These are phyloP conservation scores for Aspergillus novoparasiticus DNA, from an alignment of 2,329 filamentous ascomycete species.

Conservation along the genomic window DNA sequence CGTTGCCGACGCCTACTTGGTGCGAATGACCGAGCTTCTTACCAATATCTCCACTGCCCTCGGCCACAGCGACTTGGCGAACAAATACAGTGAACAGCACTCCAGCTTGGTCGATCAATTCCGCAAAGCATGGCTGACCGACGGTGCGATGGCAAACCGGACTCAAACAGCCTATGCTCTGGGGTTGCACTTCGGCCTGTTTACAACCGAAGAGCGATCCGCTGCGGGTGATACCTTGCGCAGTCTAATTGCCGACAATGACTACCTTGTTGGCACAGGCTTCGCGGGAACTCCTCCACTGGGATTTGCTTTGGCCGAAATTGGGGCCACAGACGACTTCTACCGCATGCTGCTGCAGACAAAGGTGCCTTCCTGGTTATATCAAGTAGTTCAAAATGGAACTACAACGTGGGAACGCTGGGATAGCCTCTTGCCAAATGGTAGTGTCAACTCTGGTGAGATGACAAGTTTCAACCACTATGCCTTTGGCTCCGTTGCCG, in stretches of 20 bases:
- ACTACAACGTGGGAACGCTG: slow-evolving; percentile 48
- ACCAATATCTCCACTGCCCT: slow-evolving; percentile 25
- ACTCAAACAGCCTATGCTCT: slow-evolving; percentile 35
- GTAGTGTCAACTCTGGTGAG: slow-evolving; percentile 38
- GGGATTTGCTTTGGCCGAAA: slow-evolving; percentile 26
- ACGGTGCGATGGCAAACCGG: slow-evolving; percentile 29
- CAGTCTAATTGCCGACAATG: slow-evolving; percentile 12
- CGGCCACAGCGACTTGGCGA: slow-evolving; percentile 20
- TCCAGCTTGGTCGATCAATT: slow-evolving; percentile 27
- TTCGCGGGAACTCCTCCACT: slow-evolving; percentile 32
- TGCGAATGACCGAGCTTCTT: slow-evolving; percentile 34
- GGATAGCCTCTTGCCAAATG: slow-evolving; percentile 42
- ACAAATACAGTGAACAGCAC: slow-evolving; percentile 10
- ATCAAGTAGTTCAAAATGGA: slow-evolving; percentile 41
- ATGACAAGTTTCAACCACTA: slow-evolving; percentile 49
- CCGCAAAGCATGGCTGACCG: slow-evolving; percentile 26
- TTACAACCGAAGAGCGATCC: slow-evolving; percentile 4
- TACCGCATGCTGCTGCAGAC: slow-evolving; percentile 17
- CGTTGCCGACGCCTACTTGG: slow-evolving; percentile 37
- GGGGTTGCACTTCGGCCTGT: slow-evolving; percentile 31
- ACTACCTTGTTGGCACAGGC: slow-evolving; percentile 34
- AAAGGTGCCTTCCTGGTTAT: slow-evolving; percentile 33
- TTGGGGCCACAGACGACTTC: slow-evolving; percentile 8
- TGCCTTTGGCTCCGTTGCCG: slow-evolving; percentile 40
- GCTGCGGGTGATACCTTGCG: background rate